Percentiles rank a stretch among this genome's conserved stretches.
Evolutionary conservation across 108 stramenopile species (phyloP).

Genomic region (Chaetoceros muelleri): DNA sequence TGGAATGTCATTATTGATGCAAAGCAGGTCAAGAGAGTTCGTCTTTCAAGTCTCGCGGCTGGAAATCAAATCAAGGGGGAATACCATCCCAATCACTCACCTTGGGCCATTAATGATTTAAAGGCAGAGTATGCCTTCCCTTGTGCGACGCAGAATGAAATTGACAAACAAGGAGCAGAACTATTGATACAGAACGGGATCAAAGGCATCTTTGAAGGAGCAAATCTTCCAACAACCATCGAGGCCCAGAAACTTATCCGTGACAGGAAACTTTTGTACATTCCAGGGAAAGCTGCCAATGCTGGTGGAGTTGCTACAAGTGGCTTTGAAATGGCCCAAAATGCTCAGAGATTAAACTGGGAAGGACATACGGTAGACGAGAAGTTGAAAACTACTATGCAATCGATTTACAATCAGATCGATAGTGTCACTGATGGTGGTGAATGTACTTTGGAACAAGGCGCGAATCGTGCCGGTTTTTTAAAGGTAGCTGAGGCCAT

Average conservation of each 20-base stretch:
- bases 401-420: slow-evolving; percentile 58
- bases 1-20: slow-evolving; percentile 32
- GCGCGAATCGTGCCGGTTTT: slow-evolving; percentile 80
- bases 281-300: slow-evolving; percentile 73
- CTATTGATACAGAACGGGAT: slow-evolving; percentile 44
- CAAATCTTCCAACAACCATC: slow-evolving; percentile 58
- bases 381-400: slow-evolving; percentile 69
- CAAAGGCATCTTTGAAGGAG: slow-evolving; percentile 56
- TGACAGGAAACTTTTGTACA: slow-evolving; percentile 35
- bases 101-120: slow-evolving; percentile 34
- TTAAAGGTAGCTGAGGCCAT: slow-evolving; percentile 66
- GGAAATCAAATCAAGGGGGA: slow-evolving; percentile 17
- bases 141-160: slow-evolving; percentile 83
- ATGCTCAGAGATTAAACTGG: slow-evolving; percentile 65
- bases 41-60: slow-evolving; percentile 30
- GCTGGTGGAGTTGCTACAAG: slow-evolving; percentile 78
- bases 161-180: slow-evolving; percentile 35
- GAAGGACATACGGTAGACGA: slow-evolving; percentile 55
- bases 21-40: slow-evolving; percentile 41
- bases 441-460: slow-evolving; percentile 54
- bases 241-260: slow-evolving; percentile 60
- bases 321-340: slow-evolving; percentile 79
- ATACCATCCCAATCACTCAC: slow-evolving; percentile 27
- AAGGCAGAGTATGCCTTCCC: slow-evolving; percentile 57
- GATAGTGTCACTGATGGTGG: slow-evolving; percentile 28